Evolutionary conservation across 176 grass and related monocot species (phyloP).

Genomic region (Saccharum spontaneum): DNA sequence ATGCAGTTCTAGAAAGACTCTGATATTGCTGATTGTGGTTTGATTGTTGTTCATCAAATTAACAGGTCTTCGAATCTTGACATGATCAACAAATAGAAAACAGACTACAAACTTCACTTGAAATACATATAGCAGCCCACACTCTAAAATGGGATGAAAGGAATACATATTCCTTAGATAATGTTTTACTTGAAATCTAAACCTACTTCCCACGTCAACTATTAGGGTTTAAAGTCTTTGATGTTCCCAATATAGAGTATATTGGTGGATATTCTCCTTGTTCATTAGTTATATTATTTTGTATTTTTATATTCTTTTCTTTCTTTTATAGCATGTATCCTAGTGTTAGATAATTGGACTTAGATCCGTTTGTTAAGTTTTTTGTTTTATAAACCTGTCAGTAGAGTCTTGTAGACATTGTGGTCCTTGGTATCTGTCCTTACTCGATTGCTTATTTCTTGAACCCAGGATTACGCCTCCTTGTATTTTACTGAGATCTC

Average conservation of each 20-base stretch:
- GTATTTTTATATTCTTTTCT: neutral
- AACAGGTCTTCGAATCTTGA: neutral
- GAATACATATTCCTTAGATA: neutral
- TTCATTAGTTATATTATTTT: neutral
- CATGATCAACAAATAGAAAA: slow-evolving; percentile 1
- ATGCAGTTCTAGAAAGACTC: neutral
- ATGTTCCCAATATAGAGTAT: slow-evolving; percentile 9
- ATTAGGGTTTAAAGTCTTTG: neutral
- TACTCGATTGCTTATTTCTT: slow-evolving; percentile 17
- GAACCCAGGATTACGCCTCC: slow-evolving; percentile 66
- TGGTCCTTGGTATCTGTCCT: slow-evolving; percentile 8
- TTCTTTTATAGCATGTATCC: neutral
- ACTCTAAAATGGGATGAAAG: neutral
- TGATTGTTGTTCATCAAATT: neutral
- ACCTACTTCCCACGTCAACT: neutral
- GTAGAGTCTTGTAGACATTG: neutral
- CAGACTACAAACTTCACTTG: neutral
- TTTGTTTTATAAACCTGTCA: slow-evolving; percentile 6
- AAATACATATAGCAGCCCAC: neutral
- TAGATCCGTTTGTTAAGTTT: neutral
- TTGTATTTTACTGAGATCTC: slow-evolving; percentile 85
- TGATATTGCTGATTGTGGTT: neutral
- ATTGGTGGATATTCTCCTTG: neutral
- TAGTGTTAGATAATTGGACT: neutral
- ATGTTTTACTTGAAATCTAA: neutral